Conservation (phyloP, 2,329 filamentous ascomycete species). For the Fusarium solani-melongenae region DNA sequence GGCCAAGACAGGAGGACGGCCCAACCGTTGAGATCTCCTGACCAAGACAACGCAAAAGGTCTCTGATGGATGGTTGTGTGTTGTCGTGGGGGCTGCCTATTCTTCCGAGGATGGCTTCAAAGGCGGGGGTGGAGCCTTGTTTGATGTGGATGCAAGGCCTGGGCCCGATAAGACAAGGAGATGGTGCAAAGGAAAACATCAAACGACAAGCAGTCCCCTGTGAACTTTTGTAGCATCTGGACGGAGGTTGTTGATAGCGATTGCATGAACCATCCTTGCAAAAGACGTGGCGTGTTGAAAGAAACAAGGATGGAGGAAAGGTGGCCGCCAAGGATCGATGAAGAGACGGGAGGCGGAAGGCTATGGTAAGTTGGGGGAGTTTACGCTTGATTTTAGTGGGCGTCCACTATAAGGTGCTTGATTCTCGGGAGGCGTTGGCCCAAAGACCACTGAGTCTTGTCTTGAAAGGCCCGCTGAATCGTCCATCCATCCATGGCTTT, state of each 20-base stretch:
- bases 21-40: constrained; percentile 13
- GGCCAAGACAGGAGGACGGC: not conserved
- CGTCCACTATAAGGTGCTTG: not conserved
- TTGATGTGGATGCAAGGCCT: not conserved
- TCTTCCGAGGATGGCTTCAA: not conserved
- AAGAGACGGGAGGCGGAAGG: not conserved
- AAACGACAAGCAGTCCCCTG: constrained; percentile 3
- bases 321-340: not conserved
- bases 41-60: constrained; percentile 12
- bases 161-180: constrained; percentile 29
- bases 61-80: constrained; percentile 1
- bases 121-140: not conserved
- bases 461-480: constrained; percentile 26
- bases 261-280: constrained; percentile 5
- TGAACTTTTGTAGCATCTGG: constrained; percentile 27
- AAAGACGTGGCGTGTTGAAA: not conserved
- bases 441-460: too few species aligned
- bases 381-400: not conserved
- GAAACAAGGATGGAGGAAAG: constrained; percentile 6
- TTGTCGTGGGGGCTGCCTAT: constrained; percentile 14
- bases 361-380: too few species aligned
- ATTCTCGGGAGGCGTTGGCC: too few species aligned
- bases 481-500: too few species aligned
- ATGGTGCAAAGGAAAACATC: constrained; percentile 1
- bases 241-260: constrained; percentile 28